Base-by-base conservation (phyloP, 345 rosid species). In the Syzygium aqueum region DNA sequence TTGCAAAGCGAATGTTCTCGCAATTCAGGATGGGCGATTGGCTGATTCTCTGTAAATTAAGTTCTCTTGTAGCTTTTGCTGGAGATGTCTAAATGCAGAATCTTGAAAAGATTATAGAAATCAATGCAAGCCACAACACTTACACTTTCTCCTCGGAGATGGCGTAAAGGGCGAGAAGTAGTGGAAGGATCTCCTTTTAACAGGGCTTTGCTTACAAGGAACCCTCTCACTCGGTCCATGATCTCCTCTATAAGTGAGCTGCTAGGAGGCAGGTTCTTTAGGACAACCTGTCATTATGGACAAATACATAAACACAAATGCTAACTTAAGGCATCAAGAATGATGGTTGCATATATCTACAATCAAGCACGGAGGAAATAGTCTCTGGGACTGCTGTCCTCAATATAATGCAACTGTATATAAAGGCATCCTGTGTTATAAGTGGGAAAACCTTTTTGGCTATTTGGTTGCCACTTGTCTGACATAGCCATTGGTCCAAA, bases 231-330 rank as follows among this genome's bases (percentile, higher is more conserved):
- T 27, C 95, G 96, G 88, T 96, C 98, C 91, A 93, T 92, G 90
- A 97, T 96, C 93, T 97, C 98, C 50, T 95, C 92, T 89, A 94
- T 95, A 73, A 97, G 95, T 65, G 96, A 88, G 89, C 94, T 97
- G 93, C 91, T 96, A n/a, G 99, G 99, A 50, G 98, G 99, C 67
- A 96, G 94, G 85, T 94, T 96, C 91, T 96, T 97, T 10, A 97
- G 94, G 89, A 95, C 73, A 89, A 97, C 99, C 99, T 97, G 90
- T 85, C 51, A 54, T 54, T 51, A 87, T 28, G 87, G 85, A 84
- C 49, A 63, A 53, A 78, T 30, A 30, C 25, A 25, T 37, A n/a
- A 54, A 37, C n/a, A 78, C n/a, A 17, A 49, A 84, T 52, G n/a
- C 40, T 46, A 53, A 30, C 61, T 51, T 22, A 19, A 84, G n/a